Evolutionary conservation across 2,329 filamentous ascomycete genomes (phyloP), one percentile per base, ranked within the genome.

Genomic region (Verticillium albo-atrum): DNA sequence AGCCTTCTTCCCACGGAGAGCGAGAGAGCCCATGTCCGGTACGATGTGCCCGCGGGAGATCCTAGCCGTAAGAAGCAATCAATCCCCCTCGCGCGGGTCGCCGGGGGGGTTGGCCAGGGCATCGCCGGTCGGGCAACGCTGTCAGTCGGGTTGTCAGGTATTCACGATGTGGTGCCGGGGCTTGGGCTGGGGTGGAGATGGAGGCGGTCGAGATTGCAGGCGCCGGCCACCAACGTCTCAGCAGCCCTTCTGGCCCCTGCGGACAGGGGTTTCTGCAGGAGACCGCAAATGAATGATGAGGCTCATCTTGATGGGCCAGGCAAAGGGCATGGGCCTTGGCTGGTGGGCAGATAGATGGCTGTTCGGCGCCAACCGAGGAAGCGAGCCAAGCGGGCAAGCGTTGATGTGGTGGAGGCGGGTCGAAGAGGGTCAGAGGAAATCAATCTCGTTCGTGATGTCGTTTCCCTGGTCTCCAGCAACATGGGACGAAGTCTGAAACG

Each of bases 301-400:
- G 54, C 54, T 56, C 54, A 34, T 56, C 34, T 42, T 28, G 54
- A 20, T 30, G 54, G 32, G 7, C 30, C 30, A 17, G 54, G 32
- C 20, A 17, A 4, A 37, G 10, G 9, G 32, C 32, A 47, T 17
- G 42, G 17, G 7, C 9, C 25, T 12, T 30, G 35, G 17, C n/a
- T 20, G n/a, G 4, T 12, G 30, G 14, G 32, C 6, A 20, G 37
- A 12, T 23, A n/a, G 20, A 12, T 50, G 20, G 42, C 42, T 23
- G n/a, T 50, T 50, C 42, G 54, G 54, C 37, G 54, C 54, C 54
- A 56, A 47, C 54, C 54, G 54, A 56, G 54, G 54, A 42, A 47
- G 20, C 54, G 54, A 55, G 32, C 15, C 12, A 15, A 20, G 35
- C 15, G 35, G 35, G 35, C 17, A n/a, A 9, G 7, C 77, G 5